Evolutionary conservation across 2,329 filamentous ascomycete genomes (phyloP).

Genomic region (Sarocladiaceae sp.): DNA sequence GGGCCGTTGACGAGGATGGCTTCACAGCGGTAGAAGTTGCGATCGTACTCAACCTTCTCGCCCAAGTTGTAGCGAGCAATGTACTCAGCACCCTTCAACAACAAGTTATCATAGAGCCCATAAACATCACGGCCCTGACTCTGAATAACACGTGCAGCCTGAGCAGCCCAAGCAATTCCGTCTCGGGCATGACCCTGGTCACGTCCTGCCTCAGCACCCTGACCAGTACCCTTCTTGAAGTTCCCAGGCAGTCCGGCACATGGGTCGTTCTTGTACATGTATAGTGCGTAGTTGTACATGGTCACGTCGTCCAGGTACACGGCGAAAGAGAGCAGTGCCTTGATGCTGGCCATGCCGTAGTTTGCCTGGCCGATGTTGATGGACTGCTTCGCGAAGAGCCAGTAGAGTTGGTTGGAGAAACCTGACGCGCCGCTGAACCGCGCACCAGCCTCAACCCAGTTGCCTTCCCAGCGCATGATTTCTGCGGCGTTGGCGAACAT

Average conservation of each 20-base stretch:
- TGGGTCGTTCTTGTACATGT: slow-evolving; percentile 29
- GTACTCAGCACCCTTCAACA: slow-evolving; percentile 33
- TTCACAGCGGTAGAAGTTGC: slow-evolving; percentile 32
- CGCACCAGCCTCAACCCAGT: slow-evolving; percentile 31
- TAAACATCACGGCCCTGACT: slow-evolving; percentile 33
- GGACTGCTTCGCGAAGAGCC: slow-evolving; percentile 33
- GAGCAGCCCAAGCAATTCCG: slow-evolving; percentile 29
- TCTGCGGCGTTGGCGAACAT: slow-evolving; percentile 37
- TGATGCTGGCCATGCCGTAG: slow-evolving; percentile 36
- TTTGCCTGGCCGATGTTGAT: slow-evolving; percentile 36
- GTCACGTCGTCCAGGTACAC: slow-evolving; percentile 36
- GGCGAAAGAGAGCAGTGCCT: slow-evolving; percentile 31
- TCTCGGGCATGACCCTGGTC: slow-evolving; percentile 30
- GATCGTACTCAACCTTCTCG: slow-evolving; percentile 28
- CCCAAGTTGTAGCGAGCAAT: slow-evolving; percentile 33
- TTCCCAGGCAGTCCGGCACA: slow-evolving; percentile 30
- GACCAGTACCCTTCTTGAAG: slow-evolving; percentile 27
- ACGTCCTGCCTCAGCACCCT: slow-evolving; percentile 30
- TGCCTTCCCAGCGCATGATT: slow-evolving; percentile 39
- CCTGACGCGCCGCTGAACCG: slow-evolving; percentile 29
- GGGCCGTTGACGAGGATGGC: slow-evolving; percentile 34
- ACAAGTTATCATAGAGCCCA: slow-evolving; percentile 22
- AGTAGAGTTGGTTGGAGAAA: slow-evolving; percentile 35
- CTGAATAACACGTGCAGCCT: slow-evolving; percentile 27
- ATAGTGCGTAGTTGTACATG: slow-evolving; percentile 36